These are phyloP conservation scores for Verbascum thapsus DNA, from an alignment of 257 asterid species.

Conservation along the genomic window DNA sequence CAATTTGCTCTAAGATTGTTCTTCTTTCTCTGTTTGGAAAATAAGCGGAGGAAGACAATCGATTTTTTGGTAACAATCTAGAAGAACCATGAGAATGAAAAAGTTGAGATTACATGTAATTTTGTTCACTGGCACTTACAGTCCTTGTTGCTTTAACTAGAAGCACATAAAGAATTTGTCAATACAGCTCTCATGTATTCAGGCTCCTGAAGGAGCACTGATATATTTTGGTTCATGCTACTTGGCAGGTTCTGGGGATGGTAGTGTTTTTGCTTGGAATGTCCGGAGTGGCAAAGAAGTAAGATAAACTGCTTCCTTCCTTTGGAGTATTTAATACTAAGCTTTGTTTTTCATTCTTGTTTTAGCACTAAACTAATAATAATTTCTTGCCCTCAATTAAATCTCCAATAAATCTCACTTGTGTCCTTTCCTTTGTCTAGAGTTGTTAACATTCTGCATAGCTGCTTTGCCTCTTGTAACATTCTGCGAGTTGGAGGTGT, in stretches of 20 bases:
- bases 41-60: neutral
- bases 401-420: too few species aligned
- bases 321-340: constrained; percentile 2
- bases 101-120: constrained; percentile 13
- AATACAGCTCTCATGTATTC: constrained; percentile 7
- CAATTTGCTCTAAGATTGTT: neutral
- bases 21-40: neutral
- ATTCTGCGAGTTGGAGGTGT: too few species aligned
- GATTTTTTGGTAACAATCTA: neutral
- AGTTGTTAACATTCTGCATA: too few species aligned
- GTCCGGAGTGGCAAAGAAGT: constrained; percentile 97
- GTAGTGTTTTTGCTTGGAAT: constrained; percentile 94
- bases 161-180: constrained; percentile 2
- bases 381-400: too few species aligned
- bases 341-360: constrained; percentile 9
- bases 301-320: constrained; percentile 27
- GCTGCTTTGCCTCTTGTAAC: too few species aligned
- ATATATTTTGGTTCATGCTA: constrained; percentile 29
- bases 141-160: constrained; percentile 16
- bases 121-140: neutral
- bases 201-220: constrained; percentile 27
- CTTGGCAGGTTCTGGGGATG: constrained; percentile 92
- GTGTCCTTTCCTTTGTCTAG: too few species aligned
- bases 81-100: constrained; percentile 11
- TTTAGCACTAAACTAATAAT: constrained; percentile 1